Conservation (phyloP, 2,329 filamentous ascomycete species). For the Pestalotiopsis sp. region DNA sequence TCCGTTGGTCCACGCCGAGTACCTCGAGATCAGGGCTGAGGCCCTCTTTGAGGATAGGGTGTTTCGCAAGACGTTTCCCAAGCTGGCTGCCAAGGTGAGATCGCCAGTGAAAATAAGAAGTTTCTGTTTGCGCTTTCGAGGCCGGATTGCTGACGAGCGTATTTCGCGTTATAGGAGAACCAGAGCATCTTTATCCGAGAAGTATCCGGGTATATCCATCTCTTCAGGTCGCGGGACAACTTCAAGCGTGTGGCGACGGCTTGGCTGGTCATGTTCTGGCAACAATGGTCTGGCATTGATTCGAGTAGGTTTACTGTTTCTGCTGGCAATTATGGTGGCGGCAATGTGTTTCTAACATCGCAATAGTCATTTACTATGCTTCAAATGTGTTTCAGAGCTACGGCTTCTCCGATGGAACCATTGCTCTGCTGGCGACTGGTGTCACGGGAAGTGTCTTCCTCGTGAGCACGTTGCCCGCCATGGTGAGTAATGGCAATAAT, state of each 20-base stretch:
- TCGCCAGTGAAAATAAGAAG: conserved; percentile 7
- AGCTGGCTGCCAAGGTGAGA: conserved; percentile 38
- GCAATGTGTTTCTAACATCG: neutral
- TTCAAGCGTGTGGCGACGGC: conserved; percentile 49
- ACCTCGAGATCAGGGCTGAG: conserved; percentile 52
- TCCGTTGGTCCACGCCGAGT: conserved; percentile 52
- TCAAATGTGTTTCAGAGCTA: conserved; percentile 44
- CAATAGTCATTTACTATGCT: conserved; percentile 46
- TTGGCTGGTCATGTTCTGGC: conserved; percentile 58
- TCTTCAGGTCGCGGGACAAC: conserved; percentile 47
- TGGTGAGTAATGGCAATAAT: conserved; percentile 23
- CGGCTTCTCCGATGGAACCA: conserved; percentile 16
- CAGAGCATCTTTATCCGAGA: conserved; percentile 46
- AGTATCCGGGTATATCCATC: conserved; percentile 50
- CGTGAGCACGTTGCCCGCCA: conserved; percentile 45
- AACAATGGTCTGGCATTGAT: conserved; percentile 40
- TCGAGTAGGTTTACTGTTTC: conserved; percentile 2
- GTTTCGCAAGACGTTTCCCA: conserved; percentile 28
- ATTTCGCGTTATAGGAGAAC: conserved; percentile 21
- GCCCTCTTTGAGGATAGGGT: conserved; percentile 52
- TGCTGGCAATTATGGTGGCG: neutral
- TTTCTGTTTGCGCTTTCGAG: neutral
- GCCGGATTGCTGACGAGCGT: neutral
- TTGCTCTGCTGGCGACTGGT: conserved; percentile 16
- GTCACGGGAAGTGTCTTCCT: conserved; percentile 25